These are phyloP conservation scores for Blastobotrys buckinghamii DNA, from an alignment of 1,139 yeast species.

Conservation along the genomic window DNA sequence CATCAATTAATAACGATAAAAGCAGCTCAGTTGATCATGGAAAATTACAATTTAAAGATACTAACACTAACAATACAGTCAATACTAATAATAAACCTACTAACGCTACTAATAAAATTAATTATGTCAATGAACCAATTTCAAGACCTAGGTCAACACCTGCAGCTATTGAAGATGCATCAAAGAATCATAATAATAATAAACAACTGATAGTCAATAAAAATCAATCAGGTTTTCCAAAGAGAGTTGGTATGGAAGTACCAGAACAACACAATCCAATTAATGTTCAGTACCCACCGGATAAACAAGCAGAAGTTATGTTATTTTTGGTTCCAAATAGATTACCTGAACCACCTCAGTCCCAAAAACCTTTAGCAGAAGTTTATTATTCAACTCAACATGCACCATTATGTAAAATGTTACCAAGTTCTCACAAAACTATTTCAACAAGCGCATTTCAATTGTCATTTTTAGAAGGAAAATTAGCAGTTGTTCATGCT, in stretches of 20 bases:
- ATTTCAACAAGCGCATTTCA: slow-evolving; percentile 81
- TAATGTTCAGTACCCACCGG: slow-evolving; percentile 13
- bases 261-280: slow-evolving; percentile 15
- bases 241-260: slow-evolving; percentile 1
- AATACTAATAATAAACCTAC: background rate
- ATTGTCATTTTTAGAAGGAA: slow-evolving; percentile 84
- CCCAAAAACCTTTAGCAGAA: slow-evolving; percentile 61
- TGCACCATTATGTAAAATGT: slow-evolving; percentile 69
- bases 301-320: slow-evolving; percentile 25
- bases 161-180: slow-evolving; percentile 2
- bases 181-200: background rate
- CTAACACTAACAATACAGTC: background rate
- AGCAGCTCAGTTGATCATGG: slow-evolving; percentile 6
- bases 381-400: slow-evolving; percentile 83
- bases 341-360: slow-evolving; percentile 32
- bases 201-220: background rate
- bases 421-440: slow-evolving; percentile 83
- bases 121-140: slow-evolving; percentile 3
- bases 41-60: background rate
- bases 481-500: slow-evolving; percentile 84
- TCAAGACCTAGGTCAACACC: slow-evolving; percentile 8
- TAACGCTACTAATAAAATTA: background rate
- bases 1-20: slow-evolving; percentile 1
- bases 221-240: background rate
- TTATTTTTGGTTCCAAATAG: slow-evolving; percentile 33